Evolutionary conservation across 1,139 yeast genomes (phyloP).

Genomic region (Kluyveromyces sp.): DNA sequence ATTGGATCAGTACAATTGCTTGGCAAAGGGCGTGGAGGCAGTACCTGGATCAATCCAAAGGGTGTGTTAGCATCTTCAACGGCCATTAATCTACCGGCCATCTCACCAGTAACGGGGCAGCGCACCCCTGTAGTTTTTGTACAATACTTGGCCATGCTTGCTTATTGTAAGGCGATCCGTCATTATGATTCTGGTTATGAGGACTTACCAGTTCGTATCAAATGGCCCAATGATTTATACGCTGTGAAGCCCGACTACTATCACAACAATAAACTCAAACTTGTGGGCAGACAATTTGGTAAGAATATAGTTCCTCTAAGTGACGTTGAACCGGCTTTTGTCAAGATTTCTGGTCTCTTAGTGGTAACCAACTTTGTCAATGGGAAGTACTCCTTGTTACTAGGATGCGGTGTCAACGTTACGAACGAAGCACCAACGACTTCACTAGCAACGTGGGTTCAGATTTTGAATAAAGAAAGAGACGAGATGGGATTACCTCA

Average conservation of each 20-base stretch:
- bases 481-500: constrained; percentile 35
- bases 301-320: constrained; percentile 21
- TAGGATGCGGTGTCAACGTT: constrained; percentile 86
- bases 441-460: constrained; percentile 66
- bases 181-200: constrained; percentile 62
- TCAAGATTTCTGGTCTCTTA: constrained; percentile 78
- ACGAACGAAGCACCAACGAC: constrained; percentile 88
- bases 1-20: constrained; percentile 79
- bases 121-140: constrained; percentile 59
- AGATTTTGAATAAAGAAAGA: constrained; percentile 49
- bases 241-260: constrained; percentile 58
- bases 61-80: constrained; percentile 86
- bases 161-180: constrained; percentile 70
- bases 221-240: constrained; percentile 97
- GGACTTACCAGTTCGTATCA: constrained; percentile 70
- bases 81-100: constrained; percentile 52
- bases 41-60: constrained; percentile 89
- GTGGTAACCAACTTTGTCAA: constrained; percentile 69
- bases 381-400: constrained; percentile 53
- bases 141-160: constrained; percentile 80
- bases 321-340: constrained; percentile 45
- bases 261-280: constrained; percentile 22
- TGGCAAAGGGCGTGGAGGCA: constrained; percentile 93
- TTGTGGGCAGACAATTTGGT: constrained; percentile 18
- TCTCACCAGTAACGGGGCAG: constrained; percentile 31